Evolutionary conservation across 345 rosid species (phyloP).

Genomic region (Eucalyptus microcorys): DNA sequence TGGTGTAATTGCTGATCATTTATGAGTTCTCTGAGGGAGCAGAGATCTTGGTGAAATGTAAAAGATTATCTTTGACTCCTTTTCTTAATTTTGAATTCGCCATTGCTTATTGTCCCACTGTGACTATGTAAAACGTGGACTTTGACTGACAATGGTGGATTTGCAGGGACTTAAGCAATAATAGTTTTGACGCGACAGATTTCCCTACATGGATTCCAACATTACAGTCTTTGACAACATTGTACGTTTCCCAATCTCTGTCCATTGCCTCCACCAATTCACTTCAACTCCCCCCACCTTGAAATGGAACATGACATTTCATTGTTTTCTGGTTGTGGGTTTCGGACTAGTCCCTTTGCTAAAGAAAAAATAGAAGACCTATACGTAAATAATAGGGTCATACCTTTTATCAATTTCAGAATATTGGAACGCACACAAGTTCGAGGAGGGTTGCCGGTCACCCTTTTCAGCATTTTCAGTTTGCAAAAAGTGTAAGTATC

Average conservation of each 20-base stretch:
- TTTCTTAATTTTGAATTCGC: neutral
- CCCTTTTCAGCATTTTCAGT: slow-evolving; percentile 34
- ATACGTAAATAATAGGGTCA: neutral
- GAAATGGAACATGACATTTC: neutral
- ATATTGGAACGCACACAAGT: slow-evolving; percentile 44
- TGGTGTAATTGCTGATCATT: neutral
- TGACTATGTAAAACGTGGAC: neutral
- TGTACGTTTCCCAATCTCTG: slow-evolving; percentile 32
- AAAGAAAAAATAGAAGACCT: neutral
- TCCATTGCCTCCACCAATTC: neutral
- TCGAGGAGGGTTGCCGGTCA: slow-evolving; percentile 37
- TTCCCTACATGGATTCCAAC: slow-evolving; percentile 59
- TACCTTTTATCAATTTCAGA: slow-evolving; percentile 21
- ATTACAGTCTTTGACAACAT: slow-evolving; percentile 38
- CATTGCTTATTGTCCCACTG: neutral
- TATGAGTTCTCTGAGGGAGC: neutral
- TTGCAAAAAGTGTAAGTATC: slow-evolving; percentile 67
- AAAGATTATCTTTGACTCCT: neutral
- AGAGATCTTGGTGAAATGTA: neutral
- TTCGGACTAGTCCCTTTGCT: neutral
- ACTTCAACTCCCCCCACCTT: neutral
- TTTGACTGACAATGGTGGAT: neutral
- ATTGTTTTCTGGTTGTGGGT: neutral
- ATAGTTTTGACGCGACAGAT: slow-evolving; percentile 27
- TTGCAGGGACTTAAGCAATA: slow-evolving; percentile 80